Conservation (phyloP, 306 rosid genomes). For the Hippophae tibetana region DNA sequence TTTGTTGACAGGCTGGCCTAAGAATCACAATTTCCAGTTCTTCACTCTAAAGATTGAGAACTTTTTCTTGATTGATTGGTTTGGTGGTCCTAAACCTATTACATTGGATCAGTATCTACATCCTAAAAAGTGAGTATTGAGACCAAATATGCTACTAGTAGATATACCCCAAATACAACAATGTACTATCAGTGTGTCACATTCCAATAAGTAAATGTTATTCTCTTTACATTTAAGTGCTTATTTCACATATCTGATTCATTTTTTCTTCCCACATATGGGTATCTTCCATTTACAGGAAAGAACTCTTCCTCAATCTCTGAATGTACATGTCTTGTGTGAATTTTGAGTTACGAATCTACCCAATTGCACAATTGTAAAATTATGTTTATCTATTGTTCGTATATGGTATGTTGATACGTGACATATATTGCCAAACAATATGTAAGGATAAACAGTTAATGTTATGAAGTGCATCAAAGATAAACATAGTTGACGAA, state of each 20-base stretch:
- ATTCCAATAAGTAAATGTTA: constrained; percentile 2
- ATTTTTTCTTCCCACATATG: constrained; percentile 7
- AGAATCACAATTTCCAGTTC: constrained; percentile 53
- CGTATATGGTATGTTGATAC: neutral
- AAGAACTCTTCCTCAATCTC: constrained; percentile 8
- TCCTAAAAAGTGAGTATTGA: constrained; percentile 33
- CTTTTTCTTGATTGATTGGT: constrained; percentile 73
- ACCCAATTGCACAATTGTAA: neutral
- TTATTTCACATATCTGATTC: constrained; percentile 5
- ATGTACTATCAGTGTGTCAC: neutral
- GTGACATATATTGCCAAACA: too few relatives aligned
- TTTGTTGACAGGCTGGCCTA: constrained; percentile 60
- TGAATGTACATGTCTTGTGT: constrained; percentile 21
- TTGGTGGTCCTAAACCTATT: constrained; percentile 85
- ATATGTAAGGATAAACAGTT: too few relatives aligned
- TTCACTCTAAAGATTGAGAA: constrained; percentile 65
- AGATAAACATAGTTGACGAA: too few relatives aligned
- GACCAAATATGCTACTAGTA: neutral
- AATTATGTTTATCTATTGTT: constrained; percentile 1
- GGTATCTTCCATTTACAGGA: constrained; percentile 27
- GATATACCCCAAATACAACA: neutral
- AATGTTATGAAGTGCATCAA: too few relatives aligned
- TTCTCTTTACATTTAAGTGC: neutral
- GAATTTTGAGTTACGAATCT: neutral
- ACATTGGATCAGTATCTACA: constrained; percentile 57